These are phyloP conservation scores for Exophiala spinifera DNA, from an alignment of 2,329 filamentous ascomycete species.

Conservation along the genomic window DNA sequence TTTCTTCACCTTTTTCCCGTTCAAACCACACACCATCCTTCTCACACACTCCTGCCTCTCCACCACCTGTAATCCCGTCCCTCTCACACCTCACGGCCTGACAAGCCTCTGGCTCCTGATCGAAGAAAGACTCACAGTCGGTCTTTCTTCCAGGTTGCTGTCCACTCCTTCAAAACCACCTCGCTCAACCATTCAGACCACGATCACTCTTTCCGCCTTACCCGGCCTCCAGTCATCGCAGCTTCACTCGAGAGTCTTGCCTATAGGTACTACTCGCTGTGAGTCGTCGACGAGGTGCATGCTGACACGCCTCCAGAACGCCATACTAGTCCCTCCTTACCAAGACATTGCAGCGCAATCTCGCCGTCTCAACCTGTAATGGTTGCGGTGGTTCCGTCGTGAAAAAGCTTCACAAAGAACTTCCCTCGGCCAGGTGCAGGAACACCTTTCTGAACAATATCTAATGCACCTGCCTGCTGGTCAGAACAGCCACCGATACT, in stretches of 20 bases:
- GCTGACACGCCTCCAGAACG: constrained; percentile 3
- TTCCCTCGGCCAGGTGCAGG: constrained; percentile 18
- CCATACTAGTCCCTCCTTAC: constrained; percentile 19
- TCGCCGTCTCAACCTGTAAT: constrained; percentile 15
- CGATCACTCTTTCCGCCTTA: constrained; percentile 4
- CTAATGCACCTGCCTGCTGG: constrained; percentile 24
- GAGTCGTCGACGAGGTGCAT: neutral
- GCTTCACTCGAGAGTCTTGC: constrained; percentile 1
- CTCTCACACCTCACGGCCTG: constrained; percentile 11
- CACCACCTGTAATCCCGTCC: constrained; percentile 4
- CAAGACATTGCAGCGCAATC: constrained; percentile 9
- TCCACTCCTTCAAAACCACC: constrained; percentile 27
- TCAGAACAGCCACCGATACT: constrained; percentile 11
- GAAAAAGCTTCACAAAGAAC: constrained; percentile 10
- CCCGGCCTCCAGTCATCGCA: constrained; percentile 8
- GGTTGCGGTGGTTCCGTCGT: constrained; percentile 20
- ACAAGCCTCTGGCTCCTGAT: constrained; percentile 26
- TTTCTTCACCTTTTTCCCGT: constrained; percentile 38
- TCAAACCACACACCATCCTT: constrained; percentile 2
- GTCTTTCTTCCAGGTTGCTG: constrained; percentile 31
- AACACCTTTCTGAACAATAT: constrained; percentile 14
- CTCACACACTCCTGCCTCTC: constrained; percentile 27
- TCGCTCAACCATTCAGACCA: constrained; percentile 1
- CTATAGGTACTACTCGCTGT: neutral
- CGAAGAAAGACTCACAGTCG: constrained; percentile 22